phyloP scores from a whole-genome alignment of 805 yeast species.

The Candida pseudoglaebosa region DNA sequence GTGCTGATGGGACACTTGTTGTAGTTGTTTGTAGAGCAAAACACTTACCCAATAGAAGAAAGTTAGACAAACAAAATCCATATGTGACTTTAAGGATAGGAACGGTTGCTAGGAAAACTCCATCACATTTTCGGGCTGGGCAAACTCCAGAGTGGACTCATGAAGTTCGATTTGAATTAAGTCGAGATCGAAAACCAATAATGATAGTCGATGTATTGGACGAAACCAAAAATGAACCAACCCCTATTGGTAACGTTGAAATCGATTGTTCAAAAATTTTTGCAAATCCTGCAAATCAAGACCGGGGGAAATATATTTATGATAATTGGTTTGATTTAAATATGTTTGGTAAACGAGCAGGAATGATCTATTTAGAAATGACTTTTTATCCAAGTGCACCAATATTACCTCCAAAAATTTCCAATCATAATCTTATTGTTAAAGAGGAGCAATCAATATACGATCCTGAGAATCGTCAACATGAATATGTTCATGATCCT shows the following conservation, averaged over 20 bases:
- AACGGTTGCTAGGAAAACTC: conserved; percentile 75
- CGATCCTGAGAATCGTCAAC: neutral
- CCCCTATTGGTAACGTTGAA: conserved; percentile 76
- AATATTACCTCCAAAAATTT: conserved; percentile 36
- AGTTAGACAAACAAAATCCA: conserved; percentile 91
- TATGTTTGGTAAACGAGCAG: conserved; percentile 73
- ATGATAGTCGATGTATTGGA: conserved; percentile 76
- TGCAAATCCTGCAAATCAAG: conserved; percentile 43
- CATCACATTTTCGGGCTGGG: conserved; percentile 80
- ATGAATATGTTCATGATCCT: neutral
- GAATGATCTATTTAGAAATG: conserved; percentile 85
- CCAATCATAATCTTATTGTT: neutral
- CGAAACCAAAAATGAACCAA: conserved; percentile 82
- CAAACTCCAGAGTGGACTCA: conserved; percentile 90
- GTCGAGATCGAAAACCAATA: conserved; percentile 58
- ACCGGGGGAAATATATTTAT: conserved; percentile 62
- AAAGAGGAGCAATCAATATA: neutral
- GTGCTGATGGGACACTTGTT: conserved; percentile 56
- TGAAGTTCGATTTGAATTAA: conserved; percentile 63
- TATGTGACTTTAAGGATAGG: conserved; percentile 80
- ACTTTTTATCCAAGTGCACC: conserved; percentile 73
- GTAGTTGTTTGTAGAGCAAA: conserved; percentile 77
- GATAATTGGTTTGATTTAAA: conserved; percentile 80
- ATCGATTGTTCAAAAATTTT: conserved; percentile 76
- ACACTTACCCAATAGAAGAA: conserved; percentile 81